Percentiles rank a stretch among this genome's conserved stretches.
Conservation (phyloP, 176 grass and related monocot species). For the Avena eriantha region DNA sequence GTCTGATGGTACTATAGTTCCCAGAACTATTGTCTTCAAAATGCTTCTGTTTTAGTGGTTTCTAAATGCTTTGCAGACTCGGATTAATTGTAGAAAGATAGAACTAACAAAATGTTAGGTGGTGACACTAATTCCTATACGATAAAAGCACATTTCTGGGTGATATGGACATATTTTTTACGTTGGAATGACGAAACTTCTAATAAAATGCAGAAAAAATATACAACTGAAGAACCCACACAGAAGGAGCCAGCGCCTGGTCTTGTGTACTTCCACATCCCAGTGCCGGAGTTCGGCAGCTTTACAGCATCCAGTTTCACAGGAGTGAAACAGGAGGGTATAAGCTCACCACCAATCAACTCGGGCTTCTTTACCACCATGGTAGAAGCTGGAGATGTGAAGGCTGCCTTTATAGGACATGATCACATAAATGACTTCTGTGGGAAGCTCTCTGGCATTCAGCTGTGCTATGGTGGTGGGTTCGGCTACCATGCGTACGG, state of each 20-base stretch:
- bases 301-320: slow-evolving; percentile 75
- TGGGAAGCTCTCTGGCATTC: slow-evolving; percentile 70
- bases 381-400: slow-evolving; percentile 86
- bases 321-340: slow-evolving; percentile 78
- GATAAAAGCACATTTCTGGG: not conserved
- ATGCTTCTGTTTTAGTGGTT: not conserved
- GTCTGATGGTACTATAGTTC: not conserved
- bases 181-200: slow-evolving; percentile 1
- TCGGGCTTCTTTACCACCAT: slow-evolving; percentile 88
- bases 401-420: slow-evolving; percentile 81
- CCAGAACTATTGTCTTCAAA: not conserved
- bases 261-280: slow-evolving; percentile 91
- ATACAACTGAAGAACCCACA: slow-evolving; percentile 46
- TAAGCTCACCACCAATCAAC: slow-evolving; percentile 84
- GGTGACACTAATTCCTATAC: not conserved
- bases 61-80: not conserved
- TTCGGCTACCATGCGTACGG: slow-evolving; percentile 98
- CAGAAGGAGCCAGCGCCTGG: slow-evolving; percentile 78
- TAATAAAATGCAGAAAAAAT: slow-evolving; percentile 61
- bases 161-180: slow-evolving; percentile 1
- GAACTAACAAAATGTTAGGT: slow-evolving; percentile 4
- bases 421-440: slow-evolving; percentile 95
- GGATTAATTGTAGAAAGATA: not conserved
- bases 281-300: slow-evolving; percentile 74
- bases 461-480: slow-evolving; percentile 91